Conservation (phyloP, 164 flowering plant genomes). For the Vitis cinerea region DNA sequence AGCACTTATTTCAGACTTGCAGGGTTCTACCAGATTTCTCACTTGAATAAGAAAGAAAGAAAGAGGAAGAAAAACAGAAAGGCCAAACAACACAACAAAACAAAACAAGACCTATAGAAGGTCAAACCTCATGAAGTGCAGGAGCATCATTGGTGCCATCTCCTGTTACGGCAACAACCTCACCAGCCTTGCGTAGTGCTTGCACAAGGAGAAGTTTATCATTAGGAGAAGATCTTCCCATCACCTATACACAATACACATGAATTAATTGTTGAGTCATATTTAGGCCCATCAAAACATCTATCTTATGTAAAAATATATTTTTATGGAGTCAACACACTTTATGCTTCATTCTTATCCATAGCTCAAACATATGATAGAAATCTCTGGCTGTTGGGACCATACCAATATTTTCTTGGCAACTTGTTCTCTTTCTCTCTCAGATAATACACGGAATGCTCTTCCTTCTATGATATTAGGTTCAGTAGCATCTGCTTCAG, state of each 20-base stretch:
- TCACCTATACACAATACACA: constrained; percentile 26
- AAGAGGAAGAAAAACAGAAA: too few species aligned
- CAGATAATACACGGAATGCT: constrained; percentile 38
- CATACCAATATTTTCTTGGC: constrained; percentile 42
- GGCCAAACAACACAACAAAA: too few species aligned
- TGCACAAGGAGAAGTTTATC: constrained; percentile 57
- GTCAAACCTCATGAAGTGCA: constrained; percentile 52
- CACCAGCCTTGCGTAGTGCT: constrained; percentile 39
- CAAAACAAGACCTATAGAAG: neutral
- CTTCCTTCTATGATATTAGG: constrained; percentile 42
- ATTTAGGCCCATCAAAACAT: neutral
- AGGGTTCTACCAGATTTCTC: too few species aligned
- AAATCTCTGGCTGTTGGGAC: neutral
- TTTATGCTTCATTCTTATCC: neutral
- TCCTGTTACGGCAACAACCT: constrained; percentile 59
- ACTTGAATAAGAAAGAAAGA: too few species aligned
- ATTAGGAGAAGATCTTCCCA: constrained; percentile 58
- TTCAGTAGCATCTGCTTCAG: constrained; percentile 25
- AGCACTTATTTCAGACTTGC: too few species aligned
- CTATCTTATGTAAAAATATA: too few species aligned
- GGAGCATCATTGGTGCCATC: constrained; percentile 62
- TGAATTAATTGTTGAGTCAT: neutral
- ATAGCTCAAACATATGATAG: neutral
- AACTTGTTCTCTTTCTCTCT: constrained; percentile 34
- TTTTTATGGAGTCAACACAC: too few species aligned